Conservation (phyloP, 768 basidiomycete species). For the Leccinellum albellum region DNA sequence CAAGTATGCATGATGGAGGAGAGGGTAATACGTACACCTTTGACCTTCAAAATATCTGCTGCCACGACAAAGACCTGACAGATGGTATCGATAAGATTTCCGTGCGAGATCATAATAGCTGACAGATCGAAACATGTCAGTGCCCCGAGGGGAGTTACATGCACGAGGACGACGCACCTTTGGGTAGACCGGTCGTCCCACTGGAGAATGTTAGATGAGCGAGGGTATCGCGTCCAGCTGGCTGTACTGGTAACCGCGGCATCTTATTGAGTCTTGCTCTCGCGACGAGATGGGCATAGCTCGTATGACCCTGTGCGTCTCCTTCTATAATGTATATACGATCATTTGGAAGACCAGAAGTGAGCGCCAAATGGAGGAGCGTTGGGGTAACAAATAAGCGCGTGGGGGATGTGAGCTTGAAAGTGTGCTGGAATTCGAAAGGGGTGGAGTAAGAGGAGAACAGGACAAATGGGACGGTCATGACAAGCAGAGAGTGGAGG, state of each 20-base stretch:
- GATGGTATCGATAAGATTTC: constrained; percentile 50
- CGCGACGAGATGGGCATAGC: constrained; percentile 44
- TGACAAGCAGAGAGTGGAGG: constrained; percentile 44
- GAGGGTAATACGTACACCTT: constrained; percentile 33
- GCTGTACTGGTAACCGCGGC: constrained; percentile 40
- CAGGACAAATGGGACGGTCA: constrained; percentile 50
- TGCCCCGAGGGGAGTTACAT: neutral
- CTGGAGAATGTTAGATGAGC: constrained; percentile 76
- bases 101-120: constrained; percentile 74
- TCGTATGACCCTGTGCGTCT: constrained; percentile 35
- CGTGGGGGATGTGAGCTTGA: constrained; percentile 47
- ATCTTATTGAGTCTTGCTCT: constrained; percentile 35
- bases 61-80: constrained; percentile 34
- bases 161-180: constrained; percentile 43
- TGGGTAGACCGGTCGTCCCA: constrained; percentile 73
- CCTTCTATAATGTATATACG: constrained; percentile 51
- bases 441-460: constrained; percentile 54
- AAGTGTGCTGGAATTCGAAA: constrained; percentile 50
- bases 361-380: constrained; percentile 39
- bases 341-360: constrained; percentile 36
- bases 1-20: neutral
- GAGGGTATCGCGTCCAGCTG: constrained; percentile 49
- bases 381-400: constrained; percentile 50
- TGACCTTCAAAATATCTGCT: constrained; percentile 31
- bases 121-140: constrained; percentile 1